These are phyloP conservation scores for Fusarium brevicatenulatum DNA, from an alignment of 2,329 filamentous ascomycete species.

Conservation along the genomic window DNA sequence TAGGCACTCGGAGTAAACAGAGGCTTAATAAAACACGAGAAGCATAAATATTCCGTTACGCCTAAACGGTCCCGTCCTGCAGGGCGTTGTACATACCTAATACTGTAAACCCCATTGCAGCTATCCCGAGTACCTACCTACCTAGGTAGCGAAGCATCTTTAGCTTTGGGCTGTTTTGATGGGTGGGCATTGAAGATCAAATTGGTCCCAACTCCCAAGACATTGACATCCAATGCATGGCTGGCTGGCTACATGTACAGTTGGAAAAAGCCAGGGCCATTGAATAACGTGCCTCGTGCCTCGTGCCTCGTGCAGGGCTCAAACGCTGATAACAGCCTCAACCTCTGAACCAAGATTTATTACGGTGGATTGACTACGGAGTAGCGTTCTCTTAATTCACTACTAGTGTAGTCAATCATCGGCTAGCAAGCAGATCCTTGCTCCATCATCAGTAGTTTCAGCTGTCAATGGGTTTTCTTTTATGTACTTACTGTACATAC, in stretches of 20 bases:
- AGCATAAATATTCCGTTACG: not conserved
- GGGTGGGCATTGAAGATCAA: not conserved
- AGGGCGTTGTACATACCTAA: not conserved
- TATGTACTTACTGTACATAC: not conserved
- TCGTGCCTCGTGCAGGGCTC: not conserved
- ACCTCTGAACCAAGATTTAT: slow-evolving; percentile 7
- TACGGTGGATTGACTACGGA: not conserved
- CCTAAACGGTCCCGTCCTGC: not conserved
- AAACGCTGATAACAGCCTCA: not conserved
- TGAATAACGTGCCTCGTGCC: not conserved
- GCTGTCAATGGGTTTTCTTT: slow-evolving; percentile 17
- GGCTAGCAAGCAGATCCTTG: slow-evolving; percentile 1
- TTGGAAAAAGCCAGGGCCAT: not conserved
- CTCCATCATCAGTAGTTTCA: slow-evolving; percentile 10
- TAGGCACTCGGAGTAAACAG: not conserved
- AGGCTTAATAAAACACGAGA: not conserved
- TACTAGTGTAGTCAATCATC: not conserved
- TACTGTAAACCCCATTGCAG: too few species aligned
- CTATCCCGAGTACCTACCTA: too few species aligned
- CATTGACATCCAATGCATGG: not conserved
- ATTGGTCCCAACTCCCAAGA: not conserved
- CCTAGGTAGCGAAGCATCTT: not conserved
- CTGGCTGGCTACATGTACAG: too few species aligned
- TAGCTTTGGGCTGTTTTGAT: not conserved
- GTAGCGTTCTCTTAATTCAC: not conserved